Evolutionary conservation across 352 stramenopile genomes (phyloP), one percentile per base, ranked within the genome.

Genomic region (Globisporangium perplexum): DNA sequence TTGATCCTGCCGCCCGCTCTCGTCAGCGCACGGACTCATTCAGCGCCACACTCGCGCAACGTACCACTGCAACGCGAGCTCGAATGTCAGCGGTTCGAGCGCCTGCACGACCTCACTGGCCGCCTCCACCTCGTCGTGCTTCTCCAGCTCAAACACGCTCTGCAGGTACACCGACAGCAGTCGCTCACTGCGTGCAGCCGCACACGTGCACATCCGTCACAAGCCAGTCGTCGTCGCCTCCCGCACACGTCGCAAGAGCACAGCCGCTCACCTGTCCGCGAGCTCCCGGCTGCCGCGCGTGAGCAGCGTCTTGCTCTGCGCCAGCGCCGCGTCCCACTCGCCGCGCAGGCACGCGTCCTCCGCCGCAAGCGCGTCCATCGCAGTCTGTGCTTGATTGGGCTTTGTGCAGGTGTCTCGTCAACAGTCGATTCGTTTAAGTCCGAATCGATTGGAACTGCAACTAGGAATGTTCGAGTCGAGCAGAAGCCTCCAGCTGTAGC

Each of bases 161-260:
- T 86, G 79, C 44, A 88, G 57, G 62, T 90, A 90, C 50, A 90
- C 69, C 0, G 74, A 79, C 49, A 88, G 43, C 36, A 87, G 48
- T 7, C 73, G 71, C 50, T 87, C 75, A 38, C 78, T 89, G 47
- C 24, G 50, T 28, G 4, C 50, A 17, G 43, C 45, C 12, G 44
- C 7, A 20, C n/a, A 63, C 53, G 4, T 22, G 71, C 53, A 47
- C 36, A n/a, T n/a, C n/a, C n/a, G n/a, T n/a, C n/a, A n/a, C n/a
- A n/a, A n/a, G n/a, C n/a, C n/a, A n/a, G n/a, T n/a, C n/a, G n/a
- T 42, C 36, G 36, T 42, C 36, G 18, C 12, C 36, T 6, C 2
- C 12, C 1, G 14, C 17, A 38, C 1, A 7, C 3, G 4, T 14
- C 17, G 1, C 12, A 2, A 38, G 1, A 47, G 36, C 17, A 0